Evolutionary conservation across 441 rosid genomes (phyloP).

Genomic region (Caryocar brasiliense): DNA sequence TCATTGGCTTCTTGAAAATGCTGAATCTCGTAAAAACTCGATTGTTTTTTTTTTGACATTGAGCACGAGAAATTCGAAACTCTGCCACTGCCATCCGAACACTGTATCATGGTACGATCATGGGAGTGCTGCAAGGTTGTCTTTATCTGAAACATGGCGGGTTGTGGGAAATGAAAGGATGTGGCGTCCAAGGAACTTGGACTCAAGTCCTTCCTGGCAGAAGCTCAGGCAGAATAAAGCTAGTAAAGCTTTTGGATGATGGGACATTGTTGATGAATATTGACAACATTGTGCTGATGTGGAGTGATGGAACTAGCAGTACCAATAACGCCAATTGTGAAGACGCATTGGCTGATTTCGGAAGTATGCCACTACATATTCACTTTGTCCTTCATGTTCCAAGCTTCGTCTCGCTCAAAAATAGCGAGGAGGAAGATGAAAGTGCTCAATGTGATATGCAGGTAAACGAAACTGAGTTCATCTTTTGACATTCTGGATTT

Average conservation of each 20-base stretch:
- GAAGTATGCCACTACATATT: too few species aligned
- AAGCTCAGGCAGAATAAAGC: not conserved
- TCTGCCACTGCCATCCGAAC: not conserved
- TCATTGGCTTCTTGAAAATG: slow-evolving; percentile 4
- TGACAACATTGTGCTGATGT: not conserved
- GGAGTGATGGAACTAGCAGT: not conserved
- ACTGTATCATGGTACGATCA: not conserved
- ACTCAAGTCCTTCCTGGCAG: not conserved
- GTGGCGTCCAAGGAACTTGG: slow-evolving; percentile 9
- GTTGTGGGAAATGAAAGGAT: slow-evolving; percentile 12
- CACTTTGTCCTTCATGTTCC: slow-evolving; percentile 2
- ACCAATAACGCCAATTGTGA: too few species aligned
- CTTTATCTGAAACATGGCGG: slow-evolving; percentile 1
- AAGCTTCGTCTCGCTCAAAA: slow-evolving; percentile 7
- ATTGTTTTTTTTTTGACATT: slow-evolving; percentile 5
- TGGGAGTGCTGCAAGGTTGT: slow-evolving; percentile 3
- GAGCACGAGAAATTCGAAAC: slow-evolving; percentile 4
- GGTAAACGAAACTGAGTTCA: too few species aligned
- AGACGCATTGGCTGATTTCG: too few species aligned
- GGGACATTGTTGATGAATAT: not conserved
- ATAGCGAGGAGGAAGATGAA: not conserved
- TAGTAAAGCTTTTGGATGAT: not conserved
- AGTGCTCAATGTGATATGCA: too few species aligned
- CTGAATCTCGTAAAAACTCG: not conserved
- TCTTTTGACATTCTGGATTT: too few species aligned